phyloP scores from a whole-genome alignment of 2,329 filamentous ascomycete genomes.

The Alternaria incomplexa region DNA sequence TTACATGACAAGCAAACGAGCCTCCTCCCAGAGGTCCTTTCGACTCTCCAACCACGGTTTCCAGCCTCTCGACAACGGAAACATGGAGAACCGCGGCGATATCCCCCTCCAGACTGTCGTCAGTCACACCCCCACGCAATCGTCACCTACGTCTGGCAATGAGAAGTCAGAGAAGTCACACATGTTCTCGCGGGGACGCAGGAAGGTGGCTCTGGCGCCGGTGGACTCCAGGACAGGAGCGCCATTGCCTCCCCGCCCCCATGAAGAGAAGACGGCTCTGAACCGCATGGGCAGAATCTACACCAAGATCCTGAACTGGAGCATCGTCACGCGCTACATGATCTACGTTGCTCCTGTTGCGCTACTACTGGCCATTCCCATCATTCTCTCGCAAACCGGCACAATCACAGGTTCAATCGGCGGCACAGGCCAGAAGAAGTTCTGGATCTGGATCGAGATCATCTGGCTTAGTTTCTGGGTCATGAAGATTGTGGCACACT shows the following conservation, averaged over 20 bases:
- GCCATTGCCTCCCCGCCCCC: slow-evolving; percentile 38
- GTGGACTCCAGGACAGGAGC: slow-evolving; percentile 40
- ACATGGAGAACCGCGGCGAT: slow-evolving; percentile 58
- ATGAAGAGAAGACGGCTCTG: slow-evolving; percentile 60
- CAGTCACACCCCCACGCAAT: slow-evolving; percentile 53
- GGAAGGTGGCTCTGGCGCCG: slow-evolving; percentile 32
- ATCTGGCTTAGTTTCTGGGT: slow-evolving; percentile 69
- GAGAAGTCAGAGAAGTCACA: slow-evolving; percentile 48
- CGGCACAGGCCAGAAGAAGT: slow-evolving; percentile 63
- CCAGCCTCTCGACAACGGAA: slow-evolving; percentile 41
- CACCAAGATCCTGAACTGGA: slow-evolving; percentile 66
- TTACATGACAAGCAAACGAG: slow-evolving; percentile 29
- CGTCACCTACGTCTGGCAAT: slow-evolving; percentile 29
- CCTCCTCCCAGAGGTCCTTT: slow-evolving; percentile 43
- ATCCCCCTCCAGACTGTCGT: slow-evolving; percentile 66
- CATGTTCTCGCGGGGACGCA: slow-evolving; percentile 46
- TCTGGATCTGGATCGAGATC: slow-evolving; percentile 70
- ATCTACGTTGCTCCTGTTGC: slow-evolving; percentile 67
- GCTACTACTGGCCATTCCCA: slow-evolving; percentile 65
- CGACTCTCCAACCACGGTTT: slow-evolving; percentile 46
- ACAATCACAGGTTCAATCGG: slow-evolving; percentile 53
- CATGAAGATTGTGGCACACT: slow-evolving; percentile 65
- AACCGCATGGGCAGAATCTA: slow-evolving; percentile 67
- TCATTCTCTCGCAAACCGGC: slow-evolving; percentile 65
- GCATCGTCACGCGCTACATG: slow-evolving; percentile 67